These are phyloP conservation scores for Apiotrichum gamsii DNA, from an alignment of 1,284 basidiomycete species.

Conservation along the genomic window DNA sequence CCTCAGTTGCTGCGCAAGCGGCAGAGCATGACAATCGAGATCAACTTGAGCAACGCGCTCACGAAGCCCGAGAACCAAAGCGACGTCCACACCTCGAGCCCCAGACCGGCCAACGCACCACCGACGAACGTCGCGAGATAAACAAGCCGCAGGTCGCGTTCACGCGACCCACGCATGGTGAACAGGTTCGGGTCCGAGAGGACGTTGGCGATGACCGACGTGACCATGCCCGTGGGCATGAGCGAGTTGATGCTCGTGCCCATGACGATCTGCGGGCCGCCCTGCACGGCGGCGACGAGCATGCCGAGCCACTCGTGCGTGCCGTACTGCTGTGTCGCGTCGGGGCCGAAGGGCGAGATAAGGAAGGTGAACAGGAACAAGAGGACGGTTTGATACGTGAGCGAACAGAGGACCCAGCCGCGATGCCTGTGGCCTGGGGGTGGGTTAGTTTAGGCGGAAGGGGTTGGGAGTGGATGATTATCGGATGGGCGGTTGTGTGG, in stretches of 20 bases:
- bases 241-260: background rate
- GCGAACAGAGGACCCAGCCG: slow-evolving; percentile 16
- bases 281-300: slow-evolving; percentile 17
- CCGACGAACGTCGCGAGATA: slow-evolving; percentile 25
- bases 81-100: background rate
- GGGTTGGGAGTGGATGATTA: too few relatives aligned
- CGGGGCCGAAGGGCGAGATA: slow-evolving; percentile 1
- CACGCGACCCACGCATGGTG: background rate
- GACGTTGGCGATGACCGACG: slow-evolving; percentile 24
- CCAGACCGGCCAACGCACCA: slow-evolving; percentile 21
- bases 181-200: slow-evolving; percentile 27
- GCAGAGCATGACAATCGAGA: background rate
- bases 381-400: slow-evolving; percentile 11
- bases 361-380: slow-evolving; percentile 13
- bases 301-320: slow-evolving; percentile 18
- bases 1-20: too few relatives aligned
- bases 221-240: slow-evolving; percentile 16
- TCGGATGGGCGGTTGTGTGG: too few relatives aligned
- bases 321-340: background rate
- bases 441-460: too few relatives aligned
- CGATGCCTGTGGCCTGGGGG: slow-evolving; percentile 16
- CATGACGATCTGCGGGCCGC: slow-evolving; percentile 27
- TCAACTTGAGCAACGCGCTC: background rate
- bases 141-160: slow-evolving; percentile 21
- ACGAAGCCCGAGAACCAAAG: too few relatives aligned